Conservation (phyloP, 805 yeast species). For the Teunomyces gatunensis region DNA sequence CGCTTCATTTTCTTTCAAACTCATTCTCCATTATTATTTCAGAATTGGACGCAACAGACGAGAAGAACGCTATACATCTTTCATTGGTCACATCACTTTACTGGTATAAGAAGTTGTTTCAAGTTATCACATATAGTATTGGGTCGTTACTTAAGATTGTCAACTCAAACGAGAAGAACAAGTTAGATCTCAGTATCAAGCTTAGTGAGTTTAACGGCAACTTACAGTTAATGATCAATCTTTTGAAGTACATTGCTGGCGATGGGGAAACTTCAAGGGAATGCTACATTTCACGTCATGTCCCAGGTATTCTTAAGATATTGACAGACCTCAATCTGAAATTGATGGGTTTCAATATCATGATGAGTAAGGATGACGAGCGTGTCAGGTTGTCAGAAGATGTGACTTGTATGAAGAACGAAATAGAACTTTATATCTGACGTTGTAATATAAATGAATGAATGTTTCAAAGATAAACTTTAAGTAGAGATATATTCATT, state of each 20-base stretch:
- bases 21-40: conserved; percentile 35
- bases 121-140: conserved; percentile 31
- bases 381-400: conserved; percentile 8
- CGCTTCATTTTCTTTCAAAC: conserved; percentile 40
- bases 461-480: too few species aligned
- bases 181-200: conserved; percentile 19
- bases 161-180: conserved; percentile 6
- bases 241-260: conserved; percentile 24
- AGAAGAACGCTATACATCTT: conserved; percentile 10
- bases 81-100: conserved; percentile 23
- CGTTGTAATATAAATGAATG: too few species aligned
- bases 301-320: neutral
- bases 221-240: conserved; percentile 31
- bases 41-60: conserved; percentile 11
- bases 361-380: conserved; percentile 13
- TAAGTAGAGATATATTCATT: too few species aligned
- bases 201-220: conserved; percentile 33
- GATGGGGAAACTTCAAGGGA: conserved; percentile 4
- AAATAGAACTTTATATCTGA: neutral
- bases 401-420: conserved; percentile 4
- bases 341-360: conserved; percentile 20
- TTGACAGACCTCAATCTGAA: conserved; percentile 15
- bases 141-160: conserved; percentile 20
- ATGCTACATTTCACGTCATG: neutral
- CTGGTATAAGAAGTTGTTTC: conserved; percentile 37